Evolutionary conservation across 2,329 filamentous ascomycete species (phyloP).

Genomic region (Trichoderma semiorbis): DNA sequence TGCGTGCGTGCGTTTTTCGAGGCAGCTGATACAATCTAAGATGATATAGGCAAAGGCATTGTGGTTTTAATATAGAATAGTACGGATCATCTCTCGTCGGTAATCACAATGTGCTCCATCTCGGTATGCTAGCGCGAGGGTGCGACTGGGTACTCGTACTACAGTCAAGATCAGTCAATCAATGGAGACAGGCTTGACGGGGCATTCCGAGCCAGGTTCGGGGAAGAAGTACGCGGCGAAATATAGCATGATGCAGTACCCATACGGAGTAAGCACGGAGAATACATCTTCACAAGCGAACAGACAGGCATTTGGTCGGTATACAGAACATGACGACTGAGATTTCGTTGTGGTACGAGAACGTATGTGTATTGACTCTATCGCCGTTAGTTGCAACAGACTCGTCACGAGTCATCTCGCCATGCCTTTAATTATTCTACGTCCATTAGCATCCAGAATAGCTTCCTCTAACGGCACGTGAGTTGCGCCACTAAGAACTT

Average conservation of each 20-base stretch:
- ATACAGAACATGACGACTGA: background rate
- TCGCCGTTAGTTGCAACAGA: background rate
- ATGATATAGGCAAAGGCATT: background rate
- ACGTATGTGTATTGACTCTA: background rate
- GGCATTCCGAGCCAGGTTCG: background rate
- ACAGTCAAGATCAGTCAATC: background rate
- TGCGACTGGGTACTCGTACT: background rate
- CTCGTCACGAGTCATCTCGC: background rate
- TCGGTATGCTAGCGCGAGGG: background rate
- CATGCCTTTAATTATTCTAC: background rate
- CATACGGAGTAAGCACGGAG: background rate
- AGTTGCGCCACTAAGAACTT: background rate
- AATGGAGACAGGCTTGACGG: background rate
- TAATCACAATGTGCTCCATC: background rate
- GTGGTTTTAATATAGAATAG: constrained; percentile 6
- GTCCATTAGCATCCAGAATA: background rate
- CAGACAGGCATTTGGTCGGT: background rate
- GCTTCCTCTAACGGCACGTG: background rate
- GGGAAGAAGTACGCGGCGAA: background rate
- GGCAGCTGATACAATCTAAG: background rate
- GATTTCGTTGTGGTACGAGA: background rate
- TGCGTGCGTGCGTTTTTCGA: background rate
- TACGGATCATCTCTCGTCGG: background rate
- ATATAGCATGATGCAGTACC: background rate
- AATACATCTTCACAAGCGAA: background rate